These are phyloP conservation scores for Firmiana major DNA, from an alignment of 345 rosid genomes.

Conservation along the genomic window DNA sequence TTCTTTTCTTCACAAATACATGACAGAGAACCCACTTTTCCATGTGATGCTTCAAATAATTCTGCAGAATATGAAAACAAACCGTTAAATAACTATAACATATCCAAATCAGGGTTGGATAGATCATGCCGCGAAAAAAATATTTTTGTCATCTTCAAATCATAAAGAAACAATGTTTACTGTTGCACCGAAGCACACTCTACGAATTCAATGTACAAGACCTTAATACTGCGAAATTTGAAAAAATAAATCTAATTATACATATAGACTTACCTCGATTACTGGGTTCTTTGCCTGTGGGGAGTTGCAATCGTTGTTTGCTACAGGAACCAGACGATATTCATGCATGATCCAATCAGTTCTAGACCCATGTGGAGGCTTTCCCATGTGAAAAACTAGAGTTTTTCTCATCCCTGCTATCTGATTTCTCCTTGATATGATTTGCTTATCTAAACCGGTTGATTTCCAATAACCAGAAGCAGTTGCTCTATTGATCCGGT, in stretches of 20 bases:
- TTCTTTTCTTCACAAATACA: conserved; percentile 11
- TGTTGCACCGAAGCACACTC: no score
- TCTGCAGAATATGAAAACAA: background rate
- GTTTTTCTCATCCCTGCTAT: conserved; percentile 76
- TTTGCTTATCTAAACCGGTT: conserved; percentile 60
- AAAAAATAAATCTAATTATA: no score
- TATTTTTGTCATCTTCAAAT: no score
- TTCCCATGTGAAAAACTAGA: conserved; percentile 66
- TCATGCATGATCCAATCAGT: conserved; percentile 96
- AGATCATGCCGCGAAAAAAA: no score
- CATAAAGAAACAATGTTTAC: no score
- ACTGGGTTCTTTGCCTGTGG: conserved; percentile 2
- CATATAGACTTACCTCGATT: conserved; percentile 37
- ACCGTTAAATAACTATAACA: background rate
- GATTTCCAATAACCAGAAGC: conserved; percentile 85
- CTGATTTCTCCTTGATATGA: conserved; percentile 35
- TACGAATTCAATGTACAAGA: no score
- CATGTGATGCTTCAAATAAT: background rate
- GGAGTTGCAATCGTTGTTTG: background rate
- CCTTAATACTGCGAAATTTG: no score
- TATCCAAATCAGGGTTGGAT: background rate
- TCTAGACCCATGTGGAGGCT: conserved; percentile 53
- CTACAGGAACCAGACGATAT: conserved; percentile 43
- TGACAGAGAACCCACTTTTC: conserved; percentile 23
- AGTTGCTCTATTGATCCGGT: conserved; percentile 52